Percentiles rank a stretch among this genome's conserved stretches.
Evolutionary conservation across 1,284 basidiomycete species (phyloP).

Genomic region (Entoloma clypeatum): DNA sequence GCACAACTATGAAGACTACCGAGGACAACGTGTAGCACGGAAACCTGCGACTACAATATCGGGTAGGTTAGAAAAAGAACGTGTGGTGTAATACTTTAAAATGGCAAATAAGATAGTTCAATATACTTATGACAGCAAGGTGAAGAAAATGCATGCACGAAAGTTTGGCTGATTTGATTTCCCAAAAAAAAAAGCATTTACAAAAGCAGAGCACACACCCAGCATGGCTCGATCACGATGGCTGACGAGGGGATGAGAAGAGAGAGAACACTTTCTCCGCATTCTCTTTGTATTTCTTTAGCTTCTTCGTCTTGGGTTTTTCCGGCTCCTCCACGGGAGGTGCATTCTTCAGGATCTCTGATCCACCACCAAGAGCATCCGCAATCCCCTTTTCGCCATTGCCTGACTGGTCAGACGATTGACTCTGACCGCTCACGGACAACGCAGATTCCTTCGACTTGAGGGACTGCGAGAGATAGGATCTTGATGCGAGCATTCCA

Average conservation of each 20-base stretch:
- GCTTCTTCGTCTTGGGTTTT: constrained; percentile 61
- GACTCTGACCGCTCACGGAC: constrained; percentile 63
- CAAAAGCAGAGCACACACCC: constrained; percentile 6
- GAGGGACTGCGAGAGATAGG: constrained; percentile 65
- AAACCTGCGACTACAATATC: too few species aligned
- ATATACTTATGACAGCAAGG: constrained; percentile 19
- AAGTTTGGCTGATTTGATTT: constrained; percentile 12
- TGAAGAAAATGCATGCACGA: constrained; percentile 18
- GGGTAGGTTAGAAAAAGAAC: constrained; percentile 12
- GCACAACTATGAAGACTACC: constrained; percentile 5
- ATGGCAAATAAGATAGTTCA: constrained; percentile 23
- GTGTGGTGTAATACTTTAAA: too few species aligned
- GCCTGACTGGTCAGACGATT: constrained; percentile 66
- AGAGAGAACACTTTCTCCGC: constrained; percentile 78
- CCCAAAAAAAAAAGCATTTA: constrained; percentile 12
- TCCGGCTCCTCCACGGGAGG: constrained; percentile 39
- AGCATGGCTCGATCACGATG: constrained; percentile 17
- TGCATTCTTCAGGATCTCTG: constrained; percentile 33
- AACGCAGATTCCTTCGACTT: constrained; percentile 74
- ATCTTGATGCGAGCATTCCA: constrained; percentile 53
- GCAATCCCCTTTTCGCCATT: constrained; percentile 43
- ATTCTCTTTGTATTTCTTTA: constrained; percentile 79
- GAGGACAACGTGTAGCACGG: too few species aligned
- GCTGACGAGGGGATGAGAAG: constrained; percentile 52
- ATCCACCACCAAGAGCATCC: constrained; percentile 16